A percentile compares a stretch with the other conserved stretches of the same genome.
These are phyloP conservation scores for Tanacetum coccineum DNA, from an alignment of 129 eudicot genomes.

Conservation along the genomic window DNA sequence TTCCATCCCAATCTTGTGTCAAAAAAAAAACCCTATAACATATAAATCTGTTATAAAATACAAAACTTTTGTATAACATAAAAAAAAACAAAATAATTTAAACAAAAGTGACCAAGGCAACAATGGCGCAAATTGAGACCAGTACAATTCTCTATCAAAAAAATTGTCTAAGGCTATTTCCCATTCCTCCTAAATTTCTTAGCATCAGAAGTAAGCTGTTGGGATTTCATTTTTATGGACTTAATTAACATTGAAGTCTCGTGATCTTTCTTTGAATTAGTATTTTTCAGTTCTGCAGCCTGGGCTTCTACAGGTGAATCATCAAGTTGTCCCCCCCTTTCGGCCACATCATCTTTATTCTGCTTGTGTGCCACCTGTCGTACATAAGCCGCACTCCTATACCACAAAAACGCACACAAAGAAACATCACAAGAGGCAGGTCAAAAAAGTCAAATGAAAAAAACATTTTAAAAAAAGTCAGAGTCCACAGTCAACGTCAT, in stretches of 20 bases:
- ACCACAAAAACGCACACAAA: slow-evolving; percentile 9
- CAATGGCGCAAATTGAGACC: neutral
- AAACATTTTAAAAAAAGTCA: too few species aligned
- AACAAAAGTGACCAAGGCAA: slow-evolving; percentile 15
- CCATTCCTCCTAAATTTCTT: slow-evolving; percentile 36
- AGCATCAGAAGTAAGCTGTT: slow-evolving; percentile 35
- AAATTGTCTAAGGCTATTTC: slow-evolving; percentile 12
- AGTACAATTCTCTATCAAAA: neutral
- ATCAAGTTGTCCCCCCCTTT: slow-evolving; percentile 9
- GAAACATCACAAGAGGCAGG: slow-evolving; percentile 9
- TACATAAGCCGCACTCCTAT: slow-evolving; percentile 89
- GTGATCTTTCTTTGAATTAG: slow-evolving; percentile 38
- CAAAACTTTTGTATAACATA: too few species aligned
- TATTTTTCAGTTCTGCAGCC: slow-evolving; percentile 15
- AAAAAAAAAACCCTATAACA: too few species aligned
- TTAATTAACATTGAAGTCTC: slow-evolving; percentile 63
- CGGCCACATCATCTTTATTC: slow-evolving; percentile 31
- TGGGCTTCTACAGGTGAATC: slow-evolving; percentile 5
- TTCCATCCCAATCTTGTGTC: too few species aligned
- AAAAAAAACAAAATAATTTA: neutral
- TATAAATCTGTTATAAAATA: too few species aligned
- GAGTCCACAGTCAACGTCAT: too few species aligned
- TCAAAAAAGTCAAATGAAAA: neutral
- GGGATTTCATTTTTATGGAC: slow-evolving; percentile 84
- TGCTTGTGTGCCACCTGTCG: slow-evolving; percentile 63